Conservation (phyloP, 2,329 filamentous ascomycete genomes). For the Fusarium poae region DNA sequence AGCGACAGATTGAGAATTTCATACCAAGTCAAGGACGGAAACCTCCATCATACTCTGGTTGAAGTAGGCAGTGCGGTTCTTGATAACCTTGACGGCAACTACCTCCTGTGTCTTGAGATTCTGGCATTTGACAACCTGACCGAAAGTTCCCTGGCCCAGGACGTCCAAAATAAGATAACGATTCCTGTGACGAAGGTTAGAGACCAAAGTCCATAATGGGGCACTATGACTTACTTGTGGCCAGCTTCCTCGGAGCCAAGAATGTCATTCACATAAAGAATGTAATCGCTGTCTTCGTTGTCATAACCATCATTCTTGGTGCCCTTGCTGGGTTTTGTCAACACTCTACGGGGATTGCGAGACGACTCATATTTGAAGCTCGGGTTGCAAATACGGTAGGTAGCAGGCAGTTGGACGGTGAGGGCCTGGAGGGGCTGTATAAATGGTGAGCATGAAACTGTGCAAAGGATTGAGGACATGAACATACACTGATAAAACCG, state of each 20-base stretch:
- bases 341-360: conserved; percentile 91
- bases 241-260: conserved; percentile 97
- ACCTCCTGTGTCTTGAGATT: conserved; percentile 99
- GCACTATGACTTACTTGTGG: conserved; percentile 79
- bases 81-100: conserved; percentile 98
- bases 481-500: conserved; percentile 92
- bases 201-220: conserved; percentile 12
- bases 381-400: conserved; percentile 98
- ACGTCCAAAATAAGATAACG: conserved; percentile 98
- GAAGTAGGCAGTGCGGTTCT: conserved; percentile 98
- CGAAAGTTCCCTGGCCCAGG: conserved; percentile 95
- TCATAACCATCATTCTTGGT: conserved; percentile 99
- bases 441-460: conserved; percentile 25
- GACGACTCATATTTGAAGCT: conserved; percentile 99
- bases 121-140: conserved; percentile 98
- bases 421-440: conserved; percentile 90
- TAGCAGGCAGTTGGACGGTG: conserved; percentile 91
- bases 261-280: conserved; percentile 98
- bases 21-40: conserved; percentile 92
- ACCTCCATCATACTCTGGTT: conserved; percentile 99
- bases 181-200: conserved; percentile 69
- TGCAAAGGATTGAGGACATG: background rate
- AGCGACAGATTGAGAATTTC: conserved; percentile 44
- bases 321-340: conserved; percentile 98
- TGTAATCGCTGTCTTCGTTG: conserved; percentile 99